Base-by-base conservation (phyloP, 2,329 filamentous ascomycete genomes). In the Orbilia oligospora region DNA sequence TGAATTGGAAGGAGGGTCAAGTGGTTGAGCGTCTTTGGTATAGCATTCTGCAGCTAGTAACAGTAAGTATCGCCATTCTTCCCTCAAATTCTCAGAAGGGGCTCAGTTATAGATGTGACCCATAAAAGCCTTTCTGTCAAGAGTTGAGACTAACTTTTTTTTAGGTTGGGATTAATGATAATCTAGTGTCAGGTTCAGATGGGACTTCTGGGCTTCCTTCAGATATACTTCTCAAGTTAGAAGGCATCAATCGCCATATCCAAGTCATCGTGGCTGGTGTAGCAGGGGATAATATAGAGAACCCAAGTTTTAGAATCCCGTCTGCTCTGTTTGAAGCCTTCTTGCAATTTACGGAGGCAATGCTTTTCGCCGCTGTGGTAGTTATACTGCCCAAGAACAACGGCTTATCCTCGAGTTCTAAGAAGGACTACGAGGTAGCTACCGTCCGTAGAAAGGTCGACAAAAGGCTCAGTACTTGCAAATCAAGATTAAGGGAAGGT, bases 21-120 rank as follows among this genome's bases (percentile, higher is more conserved):
- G 14, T 73, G 3, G 30, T 73, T 14, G 70, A 67, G n/a, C 9
- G 70, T 12, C 55, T 67, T 38, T 73, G 70, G 70, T 73, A 58
- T 41, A 27, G 36, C 22, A 27, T 67, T 20, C 51, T 67, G 4
- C 41, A 73, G n/a, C 0, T 61, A 9, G 14, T 73, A 18, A 22
- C 27, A 6, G 70, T 73, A 53, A 73, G 70, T 36, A 5, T 1
- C 9, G 33, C 4, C 33, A 36, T 38, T 27, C 10, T 14, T 3
- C n/a, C 41, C 27, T 5, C 24, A 1, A 22, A 18, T 1, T 44
- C 24, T n/a, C n/a, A n/a, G n/a, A n/a, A n/a, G n/a, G n/a, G n/a
- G n/a, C n/a, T n/a, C n/a, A n/a, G n/a, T n/a, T n/a, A n/a, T n/a
- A n/a, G n/a, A n/a, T n/a, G n/a, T n/a, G n/a, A n/a, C n/a, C n/a